Percentiles rank a stretch among this genome's conserved stretches.
Evolutionary conservation across 345 rosid species (phyloP).

Genomic region (Hevea brasiliensis): DNA sequence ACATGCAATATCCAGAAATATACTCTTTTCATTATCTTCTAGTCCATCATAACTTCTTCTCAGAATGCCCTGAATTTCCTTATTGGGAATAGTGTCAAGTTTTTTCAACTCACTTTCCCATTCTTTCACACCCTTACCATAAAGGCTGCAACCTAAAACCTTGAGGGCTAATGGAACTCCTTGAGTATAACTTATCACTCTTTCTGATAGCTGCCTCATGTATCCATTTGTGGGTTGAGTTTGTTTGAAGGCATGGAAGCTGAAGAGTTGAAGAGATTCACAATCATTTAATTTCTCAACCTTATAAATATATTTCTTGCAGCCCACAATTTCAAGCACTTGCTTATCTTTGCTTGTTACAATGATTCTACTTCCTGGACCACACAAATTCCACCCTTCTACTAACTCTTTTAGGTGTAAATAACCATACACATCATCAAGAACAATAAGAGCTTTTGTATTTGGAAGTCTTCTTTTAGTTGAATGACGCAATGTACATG

Average conservation of each 20-base stretch:
- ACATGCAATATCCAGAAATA: constrained; percentile 2
- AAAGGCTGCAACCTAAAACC: neutral
- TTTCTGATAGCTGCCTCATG: neutral
- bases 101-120: neutral
- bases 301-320: neutral
- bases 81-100: neutral
- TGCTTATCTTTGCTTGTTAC: constrained; percentile 1
- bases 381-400: neutral
- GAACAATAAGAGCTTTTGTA: neutral
- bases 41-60: neutral
- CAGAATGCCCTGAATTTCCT: neutral
- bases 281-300: neutral
- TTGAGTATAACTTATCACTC: neutral
- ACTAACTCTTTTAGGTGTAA: neutral
- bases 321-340: neutral
- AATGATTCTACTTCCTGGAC: constrained; percentile 7
- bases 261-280: neutral
- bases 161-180: constrained; percentile 7
- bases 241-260: neutral
- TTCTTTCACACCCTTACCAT: neutral
- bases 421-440: neutral
- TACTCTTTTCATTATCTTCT: neutral
- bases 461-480: neutral
- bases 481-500: neutral
- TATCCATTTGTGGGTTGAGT: neutral